phyloP scores from a whole-genome alignment of 495 filamentous ascomycete species.

The Amniculicola lignicola region DNA sequence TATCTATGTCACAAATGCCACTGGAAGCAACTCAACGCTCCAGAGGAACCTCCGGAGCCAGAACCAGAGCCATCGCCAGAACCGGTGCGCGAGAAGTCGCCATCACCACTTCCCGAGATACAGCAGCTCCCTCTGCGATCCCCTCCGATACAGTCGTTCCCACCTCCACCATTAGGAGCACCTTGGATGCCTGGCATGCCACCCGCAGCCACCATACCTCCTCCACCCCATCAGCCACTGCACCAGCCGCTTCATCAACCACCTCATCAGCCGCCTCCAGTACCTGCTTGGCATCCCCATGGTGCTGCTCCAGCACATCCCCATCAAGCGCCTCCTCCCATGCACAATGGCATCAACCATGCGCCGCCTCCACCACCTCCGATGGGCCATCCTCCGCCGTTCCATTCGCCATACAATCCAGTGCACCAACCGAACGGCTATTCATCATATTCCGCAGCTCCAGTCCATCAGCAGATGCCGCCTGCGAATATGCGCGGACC shows the following conservation, averaged over 20 bases:
- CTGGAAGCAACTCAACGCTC: conserved; percentile 35
- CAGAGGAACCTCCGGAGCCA: conserved; percentile 21
- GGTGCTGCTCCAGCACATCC: conserved; percentile 5
- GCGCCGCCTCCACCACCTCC: conserved; percentile 18
- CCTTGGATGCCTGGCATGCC: conserved; percentile 1
- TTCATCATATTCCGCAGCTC: conserved; percentile 20
- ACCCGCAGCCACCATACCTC: too few species aligned
- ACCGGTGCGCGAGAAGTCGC: too few species aligned
- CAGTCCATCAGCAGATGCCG: conserved; percentile 19
- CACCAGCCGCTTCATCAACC: too few species aligned
- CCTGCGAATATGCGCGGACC: conserved; percentile 14
- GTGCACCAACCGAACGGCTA: conserved; percentile 36
- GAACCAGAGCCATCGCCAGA: too few species aligned
- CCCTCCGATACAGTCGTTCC: conserved; percentile 20
- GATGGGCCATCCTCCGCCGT: conserved; percentile 26
- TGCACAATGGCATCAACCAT: conserved; percentile 28
- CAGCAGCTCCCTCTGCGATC: conserved; percentile 29
- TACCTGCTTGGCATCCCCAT: conserved; percentile 18
- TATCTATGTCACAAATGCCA: conserved; percentile 43
- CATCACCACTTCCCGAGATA: conserved; percentile 15
- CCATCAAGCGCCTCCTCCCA: conserved; percentile 8
- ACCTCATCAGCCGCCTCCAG: conserved; percentile 20
- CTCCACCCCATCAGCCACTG: too few species aligned
- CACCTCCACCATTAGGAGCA: conserved; percentile 14
- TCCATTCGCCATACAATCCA: conserved; percentile 27